Base-by-base conservation (phyloP, 2,329 filamentous ascomycete genomes). In the Sphaceloma murrayae region DNA sequence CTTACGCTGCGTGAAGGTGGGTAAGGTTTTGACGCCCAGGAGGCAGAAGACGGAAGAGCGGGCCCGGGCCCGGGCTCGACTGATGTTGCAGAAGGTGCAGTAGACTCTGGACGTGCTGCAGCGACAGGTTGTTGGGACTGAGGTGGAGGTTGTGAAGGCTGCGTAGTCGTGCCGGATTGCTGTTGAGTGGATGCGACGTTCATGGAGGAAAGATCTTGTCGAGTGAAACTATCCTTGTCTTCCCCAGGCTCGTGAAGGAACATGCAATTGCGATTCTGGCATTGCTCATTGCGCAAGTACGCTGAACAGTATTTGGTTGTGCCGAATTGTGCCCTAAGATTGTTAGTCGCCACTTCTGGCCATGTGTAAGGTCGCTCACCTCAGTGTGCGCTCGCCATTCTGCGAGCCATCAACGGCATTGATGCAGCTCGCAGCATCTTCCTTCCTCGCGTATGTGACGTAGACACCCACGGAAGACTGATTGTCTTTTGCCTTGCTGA, bases 291-390 rank as follows among this genome's bases (percentile, higher is more conserved):
- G 47, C 93, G 83, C 13, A 98, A 72, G 70, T 93, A 98, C 3
- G 91, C 89, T 0, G 91, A 98, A 62, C 91, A 98, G 63, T 98
- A 98, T 62, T 98, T 98, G 3, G 91, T 98, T 0, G 91, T 98
- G 17, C 91, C 91, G 52, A 80, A 81, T 59, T 82, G 78, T 9
- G 78, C 78, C 53, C 78, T 76, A 46, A 33, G 44, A 19, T 24
- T 4, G 43, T 52, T 34, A 40, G 24, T 4, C 21, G 16, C 10
- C 5, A 2, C 8, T 14, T 2, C 11, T 13, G 19, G 19, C 16
- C 9, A 17, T 17, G 8, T 32, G 6, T n/a, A n/a, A 29, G 8
- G 24, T 13, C 57, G 78, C 80, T 3, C 77, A 88, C 69, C 85
- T 81, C 14, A 98, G 67, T 10, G 85, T 73, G 40, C 89, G 74